These are phyloP conservation scores for Umbilicaria muhlenbergii DNA, from an alignment of 495 filamentous ascomycete species.

Conservation along the genomic window DNA sequence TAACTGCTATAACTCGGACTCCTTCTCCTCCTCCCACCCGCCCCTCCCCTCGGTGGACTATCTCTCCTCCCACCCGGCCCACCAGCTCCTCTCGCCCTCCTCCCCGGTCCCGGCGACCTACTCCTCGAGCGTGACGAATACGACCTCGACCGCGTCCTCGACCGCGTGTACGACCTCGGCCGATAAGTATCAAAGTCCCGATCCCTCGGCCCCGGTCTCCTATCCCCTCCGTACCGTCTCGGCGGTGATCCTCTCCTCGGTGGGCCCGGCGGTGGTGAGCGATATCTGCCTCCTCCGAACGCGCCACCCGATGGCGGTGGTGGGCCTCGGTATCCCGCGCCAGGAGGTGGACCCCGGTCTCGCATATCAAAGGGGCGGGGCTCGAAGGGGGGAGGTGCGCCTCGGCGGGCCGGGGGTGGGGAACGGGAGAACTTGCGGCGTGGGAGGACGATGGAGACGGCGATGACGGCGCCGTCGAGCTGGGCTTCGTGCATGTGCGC, in stretches of 20 bases:
- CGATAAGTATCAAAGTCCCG: slow-evolving; percentile 32
- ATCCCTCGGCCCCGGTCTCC: slow-evolving; percentile 16
- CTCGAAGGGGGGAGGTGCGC: slow-evolving; percentile 19
- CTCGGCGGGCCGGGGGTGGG: slow-evolving; percentile 26
- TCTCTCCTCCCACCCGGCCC: slow-evolving; percentile 19
- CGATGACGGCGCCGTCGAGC: slow-evolving; percentile 73
- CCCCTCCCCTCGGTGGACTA: slow-evolving; percentile 17
- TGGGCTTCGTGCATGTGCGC: slow-evolving; percentile 97
- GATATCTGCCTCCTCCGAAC: slow-evolving; percentile 6
- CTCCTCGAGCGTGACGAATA: slow-evolving; percentile 15
- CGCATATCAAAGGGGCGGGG: slow-evolving; percentile 2
- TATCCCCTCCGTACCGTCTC: slow-evolving; percentile 23
- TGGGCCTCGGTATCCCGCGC: slow-evolving; percentile 12
- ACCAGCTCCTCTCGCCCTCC: slow-evolving; percentile 17
- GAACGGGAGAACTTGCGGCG: slow-evolving; percentile 46
- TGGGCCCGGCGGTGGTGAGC: slow-evolving; percentile 14
- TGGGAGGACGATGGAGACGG: slow-evolving; percentile 86
- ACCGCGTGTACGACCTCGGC: slow-evolving; percentile 29
- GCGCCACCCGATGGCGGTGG: slow-evolving; percentile 11
- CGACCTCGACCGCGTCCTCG: slow-evolving; percentile 17
- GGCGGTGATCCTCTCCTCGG: slow-evolving; percentile 20
- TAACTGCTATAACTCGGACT: slow-evolving; percentile 41
- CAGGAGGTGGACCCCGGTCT: slow-evolving; percentile 14
- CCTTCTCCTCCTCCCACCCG: slow-evolving; percentile 26
- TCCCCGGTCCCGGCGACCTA: slow-evolving; percentile 5